Conservation (phyloP, 2,329 filamentous ascomycete genomes). For the Fusarium hainanense region DNA sequence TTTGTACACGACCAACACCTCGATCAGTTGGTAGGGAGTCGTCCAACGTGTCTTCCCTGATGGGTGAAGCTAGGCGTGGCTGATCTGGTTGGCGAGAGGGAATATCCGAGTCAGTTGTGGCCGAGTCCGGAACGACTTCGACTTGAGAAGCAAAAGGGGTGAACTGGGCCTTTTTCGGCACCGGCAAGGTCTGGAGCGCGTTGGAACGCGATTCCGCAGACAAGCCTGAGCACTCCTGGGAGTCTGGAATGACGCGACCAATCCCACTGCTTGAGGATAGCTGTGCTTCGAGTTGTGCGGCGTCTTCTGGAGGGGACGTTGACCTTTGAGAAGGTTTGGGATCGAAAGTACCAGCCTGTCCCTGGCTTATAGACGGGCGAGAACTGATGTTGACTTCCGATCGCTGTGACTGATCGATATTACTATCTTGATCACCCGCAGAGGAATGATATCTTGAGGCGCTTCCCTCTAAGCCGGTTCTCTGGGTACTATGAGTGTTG, state of each 20-base stretch:
- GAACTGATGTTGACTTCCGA: neutral
- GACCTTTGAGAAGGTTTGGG: neutral
- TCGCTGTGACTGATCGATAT: neutral
- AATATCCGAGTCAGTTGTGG: slow-evolving; percentile 32
- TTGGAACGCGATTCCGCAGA: slow-evolving; percentile 10
- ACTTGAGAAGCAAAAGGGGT: slow-evolving; percentile 15
- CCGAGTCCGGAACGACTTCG: slow-evolving; percentile 26
- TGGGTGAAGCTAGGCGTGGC: neutral
- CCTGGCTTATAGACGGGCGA: neutral
- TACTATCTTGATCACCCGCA: neutral
- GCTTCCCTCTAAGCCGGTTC: neutral
- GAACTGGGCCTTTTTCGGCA: neutral
- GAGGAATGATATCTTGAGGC: neutral
- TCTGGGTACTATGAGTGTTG: neutral
- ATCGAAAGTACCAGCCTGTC: neutral
- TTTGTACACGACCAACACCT: neutral
- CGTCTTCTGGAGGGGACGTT: neutral
- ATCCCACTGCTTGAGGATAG: slow-evolving; percentile 7
- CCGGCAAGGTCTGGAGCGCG: neutral
- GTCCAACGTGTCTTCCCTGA: slow-evolving; percentile 5
- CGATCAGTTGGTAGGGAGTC: slow-evolving; percentile 1
- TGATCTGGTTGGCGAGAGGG: slow-evolving; percentile 46
- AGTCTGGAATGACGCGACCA: slow-evolving; percentile 37
- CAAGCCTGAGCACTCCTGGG: slow-evolving; percentile 30
- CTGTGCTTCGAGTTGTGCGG: neutral